phyloP scores from a whole-genome alignment of 768 basidiomycete genomes.

The Mycena crocata region DNA sequence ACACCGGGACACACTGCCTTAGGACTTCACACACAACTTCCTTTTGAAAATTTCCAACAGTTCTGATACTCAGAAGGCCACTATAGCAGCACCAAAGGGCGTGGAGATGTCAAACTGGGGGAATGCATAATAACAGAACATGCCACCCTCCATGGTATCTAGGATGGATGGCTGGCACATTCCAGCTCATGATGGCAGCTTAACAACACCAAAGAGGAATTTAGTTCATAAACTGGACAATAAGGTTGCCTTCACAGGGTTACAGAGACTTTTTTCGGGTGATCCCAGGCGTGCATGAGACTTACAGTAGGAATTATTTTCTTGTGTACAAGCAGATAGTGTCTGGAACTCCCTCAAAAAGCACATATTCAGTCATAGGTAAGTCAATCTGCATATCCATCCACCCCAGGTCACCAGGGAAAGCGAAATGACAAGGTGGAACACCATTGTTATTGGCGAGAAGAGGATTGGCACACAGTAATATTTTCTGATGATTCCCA shows the following conservation, averaged over 20 bases:
- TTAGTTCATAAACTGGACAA: neutral
- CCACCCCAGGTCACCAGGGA: neutral
- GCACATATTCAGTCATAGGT: neutral
- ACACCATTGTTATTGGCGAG: slow-evolving; percentile 12
- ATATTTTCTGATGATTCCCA: slow-evolving; percentile 9
- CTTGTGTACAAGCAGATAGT: slow-evolving; percentile 3
- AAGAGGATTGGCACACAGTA: slow-evolving; percentile 7
- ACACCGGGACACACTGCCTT: neutral
- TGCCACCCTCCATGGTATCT: slow-evolving; percentile 4
- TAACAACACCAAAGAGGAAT: neutral
- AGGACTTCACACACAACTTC: slow-evolving; percentile 7
- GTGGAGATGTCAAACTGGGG: neutral
- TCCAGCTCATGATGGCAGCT: neutral
- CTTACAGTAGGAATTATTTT: slow-evolving; percentile 8
- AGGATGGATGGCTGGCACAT: neutral
- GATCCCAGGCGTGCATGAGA: slow-evolving; percentile 10
- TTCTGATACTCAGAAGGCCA: slow-evolving; percentile 7
- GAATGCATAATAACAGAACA: slow-evolving; percentile 12
- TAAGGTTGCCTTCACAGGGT: neutral
- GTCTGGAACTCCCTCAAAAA: slow-evolving; percentile 1
- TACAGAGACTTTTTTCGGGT: neutral
- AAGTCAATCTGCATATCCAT: neutral
- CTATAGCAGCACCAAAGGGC: slow-evolving; percentile 3
- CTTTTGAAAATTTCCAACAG: slow-evolving; percentile 2
- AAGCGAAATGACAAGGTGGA: slow-evolving; percentile 3